phyloP scores from a whole-genome alignment of 805 yeast genomes.

The Wickerhamomyces ciferrii region DNA sequence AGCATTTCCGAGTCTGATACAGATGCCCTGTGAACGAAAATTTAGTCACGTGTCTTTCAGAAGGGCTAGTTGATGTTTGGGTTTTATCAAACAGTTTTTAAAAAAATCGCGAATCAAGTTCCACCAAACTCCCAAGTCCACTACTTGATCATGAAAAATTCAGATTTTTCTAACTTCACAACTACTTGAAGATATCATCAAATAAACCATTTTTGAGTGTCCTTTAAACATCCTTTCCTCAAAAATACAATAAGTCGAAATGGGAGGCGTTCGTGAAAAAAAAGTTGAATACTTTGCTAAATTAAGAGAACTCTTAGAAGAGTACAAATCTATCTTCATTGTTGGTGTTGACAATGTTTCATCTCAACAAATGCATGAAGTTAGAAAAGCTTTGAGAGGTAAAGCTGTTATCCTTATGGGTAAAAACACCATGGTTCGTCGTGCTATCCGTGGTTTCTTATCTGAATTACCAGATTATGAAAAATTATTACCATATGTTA shows the following conservation, averaged over 20 bases:
- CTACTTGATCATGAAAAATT: not conserved
- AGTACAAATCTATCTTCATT: constrained; percentile 96
- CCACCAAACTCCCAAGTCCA: too few relatives aligned
- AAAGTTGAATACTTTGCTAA: constrained; percentile 92
- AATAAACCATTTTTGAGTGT: constrained; percentile 1
- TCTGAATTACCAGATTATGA: constrained; percentile 94
- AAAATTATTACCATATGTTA: constrained; percentile 89
- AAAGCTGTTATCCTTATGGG: constrained; percentile 97
- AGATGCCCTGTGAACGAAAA: too few relatives aligned
- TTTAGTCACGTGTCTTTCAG: too few relatives aligned
- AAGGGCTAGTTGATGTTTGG: too few relatives aligned
- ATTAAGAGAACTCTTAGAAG: constrained; percentile 92
- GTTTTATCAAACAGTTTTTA: too few relatives aligned
- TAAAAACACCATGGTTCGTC: constrained; percentile 99
- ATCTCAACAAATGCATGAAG: constrained; percentile 99
- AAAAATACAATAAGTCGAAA: constrained; percentile 65
- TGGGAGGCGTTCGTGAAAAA: constrained; percentile 99
- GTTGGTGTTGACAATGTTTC: constrained; percentile 99
- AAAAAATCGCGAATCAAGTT: too few relatives aligned
- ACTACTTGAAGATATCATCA: not conserved
- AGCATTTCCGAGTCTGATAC: too few relatives aligned
- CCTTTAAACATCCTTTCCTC: constrained; percentile 94
- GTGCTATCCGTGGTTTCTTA: constrained; percentile 97
- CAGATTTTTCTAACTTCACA: too few relatives aligned
- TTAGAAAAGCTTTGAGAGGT: constrained; percentile 95